Percentiles rank a stretch among this genome's conserved stretches.
Conservation (phyloP, 257 asterid genomes). For the Solanum medicagineum region DNA sequence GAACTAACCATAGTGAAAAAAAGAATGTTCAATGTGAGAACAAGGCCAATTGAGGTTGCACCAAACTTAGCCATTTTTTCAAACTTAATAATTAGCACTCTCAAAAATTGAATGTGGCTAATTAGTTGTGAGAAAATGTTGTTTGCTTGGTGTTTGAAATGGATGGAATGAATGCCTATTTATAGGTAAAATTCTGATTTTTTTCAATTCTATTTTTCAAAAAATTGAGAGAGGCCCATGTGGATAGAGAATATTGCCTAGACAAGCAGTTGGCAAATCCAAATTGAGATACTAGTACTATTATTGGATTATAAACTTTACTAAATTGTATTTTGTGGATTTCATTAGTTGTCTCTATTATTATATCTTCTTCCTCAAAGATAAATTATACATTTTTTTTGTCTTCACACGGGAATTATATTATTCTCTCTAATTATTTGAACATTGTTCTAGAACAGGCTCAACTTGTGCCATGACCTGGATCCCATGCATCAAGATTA, state of each 20-base stretch:
- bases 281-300: background rate
- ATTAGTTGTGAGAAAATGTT: background rate
- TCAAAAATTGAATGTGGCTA: background rate
- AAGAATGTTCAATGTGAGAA: slow-evolving; percentile 11
- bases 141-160: background rate
- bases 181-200: background rate
- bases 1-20: slow-evolving; percentile 17
- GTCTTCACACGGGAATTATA: background rate
- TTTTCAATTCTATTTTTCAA: background rate
- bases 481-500: background rate
- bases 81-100: background rate
- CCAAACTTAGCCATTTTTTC: background rate
- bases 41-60: background rate
- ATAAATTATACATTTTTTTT: background rate
- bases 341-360: background rate
- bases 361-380: background rate
- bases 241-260: background rate
- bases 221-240: background rate
- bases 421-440: background rate
- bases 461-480: background rate
- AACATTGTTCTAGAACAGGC: background rate
- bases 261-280: background rate
- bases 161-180: background rate
- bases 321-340: background rate
- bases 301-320: background rate